Conservation (phyloP, 2,329 filamentous ascomycete genomes). For the Colletotrichum scovillei region DNA sequence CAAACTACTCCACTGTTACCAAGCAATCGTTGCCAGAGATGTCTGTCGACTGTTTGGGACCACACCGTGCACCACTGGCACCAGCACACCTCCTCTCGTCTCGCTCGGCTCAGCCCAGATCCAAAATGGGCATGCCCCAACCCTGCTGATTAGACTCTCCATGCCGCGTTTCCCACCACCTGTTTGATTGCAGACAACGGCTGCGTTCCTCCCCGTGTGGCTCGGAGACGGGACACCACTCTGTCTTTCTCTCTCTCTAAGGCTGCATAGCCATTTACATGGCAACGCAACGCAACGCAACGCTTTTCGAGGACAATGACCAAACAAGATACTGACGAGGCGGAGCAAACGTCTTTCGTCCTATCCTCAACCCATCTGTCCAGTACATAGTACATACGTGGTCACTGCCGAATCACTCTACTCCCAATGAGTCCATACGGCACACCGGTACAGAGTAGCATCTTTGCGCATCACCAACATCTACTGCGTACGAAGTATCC, state of each 20-base stretch:
- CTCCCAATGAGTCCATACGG: background rate
- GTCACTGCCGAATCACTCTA: background rate
- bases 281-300: background rate
- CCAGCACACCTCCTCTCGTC: too few relatives aligned
- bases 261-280: background rate
- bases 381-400: background rate
- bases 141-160: background rate
- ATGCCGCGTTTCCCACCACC: background rate
- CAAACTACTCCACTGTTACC: too few relatives aligned
- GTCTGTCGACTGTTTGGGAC: background rate
- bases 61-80: background rate
- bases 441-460: background rate
- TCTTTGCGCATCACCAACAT: background rate
- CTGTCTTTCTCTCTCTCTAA: too few relatives aligned
- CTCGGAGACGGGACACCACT: background rate
- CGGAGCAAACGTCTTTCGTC: background rate
- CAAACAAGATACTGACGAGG: background rate
- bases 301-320: background rate
- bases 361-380: background rate
- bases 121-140: background rate
- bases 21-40: too few relatives aligned
- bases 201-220: constrained; percentile 8
- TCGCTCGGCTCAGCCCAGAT: background rate
- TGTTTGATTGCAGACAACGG: background rate
- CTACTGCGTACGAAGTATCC: too few relatives aligned